A percentile compares a stretch with the other conserved stretches of the same genome.
Evolutionary conservation across 2,329 filamentous ascomycete genomes (phyloP).

Genomic region (Cercospora janseana): DNA sequence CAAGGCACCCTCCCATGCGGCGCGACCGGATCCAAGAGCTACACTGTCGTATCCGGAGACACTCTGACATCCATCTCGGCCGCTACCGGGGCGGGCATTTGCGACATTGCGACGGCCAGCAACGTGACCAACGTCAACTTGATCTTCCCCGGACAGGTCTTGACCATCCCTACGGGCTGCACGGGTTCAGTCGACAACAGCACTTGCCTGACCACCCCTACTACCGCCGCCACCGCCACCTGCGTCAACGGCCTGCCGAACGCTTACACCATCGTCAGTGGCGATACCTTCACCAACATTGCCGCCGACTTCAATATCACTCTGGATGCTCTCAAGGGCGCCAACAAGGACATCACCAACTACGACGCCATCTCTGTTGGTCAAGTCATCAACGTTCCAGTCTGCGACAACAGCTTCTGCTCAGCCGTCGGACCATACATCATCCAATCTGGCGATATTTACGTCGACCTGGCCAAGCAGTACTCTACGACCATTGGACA

Average conservation of each 20-base stretch:
- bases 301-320: conserved; percentile 32
- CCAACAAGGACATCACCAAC: conserved; percentile 30
- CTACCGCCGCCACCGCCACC: conserved; percentile 19
- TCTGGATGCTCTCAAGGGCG: conserved; percentile 22
- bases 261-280: conserved; percentile 26
- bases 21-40: conserved; percentile 19
- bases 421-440: conserved; percentile 24
- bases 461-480: conserved; percentile 25
- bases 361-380: conserved; percentile 23
- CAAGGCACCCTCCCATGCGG: conserved; percentile 20
- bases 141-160: conserved; percentile 33
- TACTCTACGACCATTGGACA: conserved; percentile 28
- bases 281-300: conserved; percentile 28
- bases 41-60: conserved; percentile 26
- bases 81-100: conserved; percentile 28
- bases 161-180: conserved; percentile 34
- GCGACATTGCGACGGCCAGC: conserved; percentile 32
- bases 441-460: conserved; percentile 30
- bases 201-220: conserved; percentile 22
- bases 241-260: conserved; percentile 29
- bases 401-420: conserved; percentile 29
- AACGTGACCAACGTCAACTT: conserved; percentile 38
- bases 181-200: conserved; percentile 27
- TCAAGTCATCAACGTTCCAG: conserved; percentile 30
- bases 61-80: conserved; percentile 27